Base-by-base conservation (phyloP, 345 rosid species). In the Salix koriyanagi region DNA sequence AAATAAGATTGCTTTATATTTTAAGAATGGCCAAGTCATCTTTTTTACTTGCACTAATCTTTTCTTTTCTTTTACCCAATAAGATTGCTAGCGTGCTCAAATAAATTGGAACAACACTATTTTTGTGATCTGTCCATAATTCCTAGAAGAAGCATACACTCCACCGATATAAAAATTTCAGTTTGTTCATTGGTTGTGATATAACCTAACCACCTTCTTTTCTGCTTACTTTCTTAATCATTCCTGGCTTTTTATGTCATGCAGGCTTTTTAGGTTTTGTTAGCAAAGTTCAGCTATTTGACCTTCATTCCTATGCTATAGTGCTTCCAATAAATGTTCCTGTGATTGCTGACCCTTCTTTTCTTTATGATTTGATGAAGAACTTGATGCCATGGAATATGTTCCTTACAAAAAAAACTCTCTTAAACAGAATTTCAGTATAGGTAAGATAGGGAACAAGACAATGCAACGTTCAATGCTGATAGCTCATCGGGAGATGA, bases 391-490 rank as follows among this genome's bases (percentile, higher is more conserved):
- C 44, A 60, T 26, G 26, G 44, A 41, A 23, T 25, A 32, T 52
- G 18, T 19, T 30, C 9, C 1, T 28, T 48, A 4, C 28, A 13
- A 34, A 34, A 34, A 34, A 34, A 34, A 34, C 13, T 9, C 44
- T 28, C 16, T 36, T 65, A 19, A 66, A 65, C 36, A 11, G 42
- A 65, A 42, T 48, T 32, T 50, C 42, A 48, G 54, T 62, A 26
- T 36, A 94, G 97, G 97, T 94, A 94, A 79, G 96, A 92, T 79
- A 87, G 90, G 84, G 98, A 94, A 60, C 97, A 94, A 87, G 94
- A 93, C 67, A 90, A 82, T 77, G 83, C 94, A 50, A 67, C 87
- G 89, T 91, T 90, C 80, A 97, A 91, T 84, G 82, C 88, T 14
- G 91, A 86, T 82, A 92, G 84, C 77, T 88, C 99, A 30, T 93